Conservation (phyloP, 192 early-diverging fungal species). For the Rhizoclosmatium globosum region DNA sequence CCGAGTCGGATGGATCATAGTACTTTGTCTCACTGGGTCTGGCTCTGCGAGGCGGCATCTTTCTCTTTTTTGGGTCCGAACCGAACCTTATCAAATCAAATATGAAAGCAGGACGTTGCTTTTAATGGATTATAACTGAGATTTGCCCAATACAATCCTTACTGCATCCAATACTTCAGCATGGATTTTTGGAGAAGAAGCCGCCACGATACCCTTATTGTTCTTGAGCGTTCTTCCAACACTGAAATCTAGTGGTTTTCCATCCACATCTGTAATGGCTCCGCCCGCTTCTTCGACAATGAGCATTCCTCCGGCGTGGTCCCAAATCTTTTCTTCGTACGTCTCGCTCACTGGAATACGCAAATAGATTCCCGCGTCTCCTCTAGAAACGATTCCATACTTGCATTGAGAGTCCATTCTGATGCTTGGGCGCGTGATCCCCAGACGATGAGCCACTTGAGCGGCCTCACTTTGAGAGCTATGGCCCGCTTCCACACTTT, state of each 20-base stretch:
- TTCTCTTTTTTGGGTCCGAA: background rate
- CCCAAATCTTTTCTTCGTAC: slow-evolving; percentile 99
- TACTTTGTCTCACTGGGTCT: background rate
- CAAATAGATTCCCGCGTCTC: slow-evolving; percentile 94
- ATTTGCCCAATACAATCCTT: slow-evolving; percentile 6
- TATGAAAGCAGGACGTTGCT: too few relatives aligned
- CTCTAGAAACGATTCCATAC: slow-evolving; percentile 89
- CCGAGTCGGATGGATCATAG: background rate
- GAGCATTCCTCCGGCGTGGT: slow-evolving; percentile 93
- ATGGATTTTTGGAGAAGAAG: slow-evolving; percentile 76
- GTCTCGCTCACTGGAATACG: slow-evolving; percentile 78
- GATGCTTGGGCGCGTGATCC: slow-evolving; percentile 79
- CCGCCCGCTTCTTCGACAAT: slow-evolving; percentile 97
- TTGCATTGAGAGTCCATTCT: slow-evolving; percentile 99
- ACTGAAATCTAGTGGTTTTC: slow-evolving; percentile 90
- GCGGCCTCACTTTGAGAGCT: slow-evolving; percentile 84
- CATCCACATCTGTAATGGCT: slow-evolving; percentile 81
- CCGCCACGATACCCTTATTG: slow-evolving; percentile 89
- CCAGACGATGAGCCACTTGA: slow-evolving; percentile 73
- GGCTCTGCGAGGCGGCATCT: background rate
- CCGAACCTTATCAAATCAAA: background rate
- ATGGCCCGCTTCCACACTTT: slow-evolving; percentile 94
- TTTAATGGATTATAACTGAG: too few relatives aligned
- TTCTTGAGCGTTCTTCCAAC: slow-evolving; percentile 79
- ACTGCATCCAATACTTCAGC: slow-evolving; percentile 82